phyloP scores from a whole-genome alignment of 2,329 filamentous ascomycete genomes.

The Colletotrichum tofieldiae region DNA sequence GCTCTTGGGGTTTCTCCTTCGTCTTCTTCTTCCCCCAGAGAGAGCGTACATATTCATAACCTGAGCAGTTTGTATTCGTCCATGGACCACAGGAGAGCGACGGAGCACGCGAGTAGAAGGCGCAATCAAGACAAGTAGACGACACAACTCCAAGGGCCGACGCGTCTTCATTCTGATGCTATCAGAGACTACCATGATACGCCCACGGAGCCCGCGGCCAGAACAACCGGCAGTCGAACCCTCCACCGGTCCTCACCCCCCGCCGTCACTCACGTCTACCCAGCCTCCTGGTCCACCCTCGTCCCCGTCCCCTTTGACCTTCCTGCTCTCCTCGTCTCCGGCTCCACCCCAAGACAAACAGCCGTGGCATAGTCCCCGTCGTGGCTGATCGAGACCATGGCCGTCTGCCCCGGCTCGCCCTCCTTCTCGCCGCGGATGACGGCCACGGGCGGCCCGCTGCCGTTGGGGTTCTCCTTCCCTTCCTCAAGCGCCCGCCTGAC shows the following conservation, averaged over 20 bases:
- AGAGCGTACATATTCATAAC: too few relatives aligned
- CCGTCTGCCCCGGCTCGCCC: conserved; percentile 65
- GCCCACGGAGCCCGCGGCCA: background rate
- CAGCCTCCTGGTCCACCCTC: background rate
- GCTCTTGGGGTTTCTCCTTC: too few relatives aligned
- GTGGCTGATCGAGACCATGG: conserved; percentile 86
- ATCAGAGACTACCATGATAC: background rate
- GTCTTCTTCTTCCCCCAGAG: too few relatives aligned
- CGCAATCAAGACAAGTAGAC: background rate
- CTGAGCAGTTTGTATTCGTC: too few relatives aligned
- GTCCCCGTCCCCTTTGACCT: background rate
- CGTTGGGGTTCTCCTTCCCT: conserved; percentile 47
- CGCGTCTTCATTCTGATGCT: background rate
- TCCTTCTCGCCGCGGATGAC: conserved; percentile 54
- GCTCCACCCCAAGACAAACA: conserved; percentile 70
- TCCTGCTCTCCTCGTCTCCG: background rate
- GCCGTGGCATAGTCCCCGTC: conserved; percentile 87
- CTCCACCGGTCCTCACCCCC: background rate
- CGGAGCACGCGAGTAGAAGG: too few relatives aligned
- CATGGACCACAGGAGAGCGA: too few relatives aligned
- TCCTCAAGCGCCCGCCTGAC: conserved; percentile 43
- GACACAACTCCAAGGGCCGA: background rate
- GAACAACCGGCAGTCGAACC: background rate
- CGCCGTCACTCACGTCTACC: background rate
- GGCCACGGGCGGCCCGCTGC: conserved; percentile 62